Base-by-base conservation (phyloP, 2,329 filamentous ascomycete species). In the Beauveria pseudobassiana region DNA sequence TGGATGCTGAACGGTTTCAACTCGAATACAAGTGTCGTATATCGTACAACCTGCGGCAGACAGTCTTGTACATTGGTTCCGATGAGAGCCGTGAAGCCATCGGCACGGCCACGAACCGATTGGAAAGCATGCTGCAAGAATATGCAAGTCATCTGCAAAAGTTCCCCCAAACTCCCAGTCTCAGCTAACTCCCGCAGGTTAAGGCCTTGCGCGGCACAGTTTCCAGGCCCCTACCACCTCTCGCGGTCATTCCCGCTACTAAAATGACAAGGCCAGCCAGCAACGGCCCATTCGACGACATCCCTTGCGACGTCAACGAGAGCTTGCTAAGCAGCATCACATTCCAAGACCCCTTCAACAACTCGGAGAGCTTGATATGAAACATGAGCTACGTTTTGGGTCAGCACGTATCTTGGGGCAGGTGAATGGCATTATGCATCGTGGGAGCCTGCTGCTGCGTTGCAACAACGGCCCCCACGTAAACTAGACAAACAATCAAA, bases 21-120 rank as follows among this genome's bases (percentile, higher is more conserved):
- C 16, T 28, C 26, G n/a, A 40, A 5, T 22, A 45, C 8, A 40
- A 46, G 2, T 63, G 59, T 22, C 18, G 48, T 12, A 45, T 64
- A 12, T 62, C 59, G 10, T 49, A 56, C 52, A 64, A 64, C 30
- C 5, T 45, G 1, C n/a, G 42, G 3, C 30, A 61, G 28, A 54
- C 60, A 12, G 16, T 61, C 18, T n/a, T 65, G 42, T 65, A 65
- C 18, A 38, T 65, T 16, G 64, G 51, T 8, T 49, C 56, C n/a
- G 24, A 62, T 18, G 30, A 49, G 42, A 48, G 46, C 5, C 22
- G 38, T 16, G 34, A 42, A n/a, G n/a, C 8, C 6, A 18, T 65
- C 12, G 30, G 52, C 2, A 18, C 28, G 8, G 50, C 60, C 14
- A 16, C 62, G 9, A 30, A 48, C 14, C 38, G 18, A 18, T 12